A percentile compares a stretch with the other conserved stretches of the same genome.
phyloP scores from a whole-genome alignment of 2,329 filamentous ascomycete species.

The Penicillium sp. region DNA sequence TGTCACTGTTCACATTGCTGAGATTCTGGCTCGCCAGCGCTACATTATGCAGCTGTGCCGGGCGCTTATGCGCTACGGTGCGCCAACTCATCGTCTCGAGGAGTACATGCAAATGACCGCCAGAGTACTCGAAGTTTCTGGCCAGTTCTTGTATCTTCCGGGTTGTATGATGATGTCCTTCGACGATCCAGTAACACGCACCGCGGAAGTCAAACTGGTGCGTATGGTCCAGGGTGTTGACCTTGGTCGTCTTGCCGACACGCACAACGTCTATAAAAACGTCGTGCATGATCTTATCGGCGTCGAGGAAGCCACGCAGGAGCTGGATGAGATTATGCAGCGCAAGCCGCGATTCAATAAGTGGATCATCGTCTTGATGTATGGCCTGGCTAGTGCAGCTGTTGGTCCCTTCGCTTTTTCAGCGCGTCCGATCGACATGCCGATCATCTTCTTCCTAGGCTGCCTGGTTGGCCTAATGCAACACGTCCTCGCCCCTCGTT shows the following conservation, averaged over 20 bases:
- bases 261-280: constrained; percentile 55
- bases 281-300: constrained; percentile 55
- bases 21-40: constrained; percentile 77
- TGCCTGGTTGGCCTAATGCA: constrained; percentile 76
- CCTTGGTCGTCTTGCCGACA: constrained; percentile 50
- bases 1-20: constrained; percentile 66
- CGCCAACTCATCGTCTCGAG: constrained; percentile 89
- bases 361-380: constrained; percentile 66
- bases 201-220: constrained; percentile 53
- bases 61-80: constrained; percentile 88
- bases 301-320: constrained; percentile 51
- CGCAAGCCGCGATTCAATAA: constrained; percentile 60
- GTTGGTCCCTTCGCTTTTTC: constrained; percentile 84
- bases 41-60: constrained; percentile 86
- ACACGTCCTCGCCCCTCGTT: constrained; percentile 74
- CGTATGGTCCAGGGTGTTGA: constrained; percentile 50
- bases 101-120: constrained; percentile 91
- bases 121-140: constrained; percentile 83
- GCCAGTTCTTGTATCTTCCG: constrained; percentile 88
- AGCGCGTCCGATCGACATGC: constrained; percentile 77
- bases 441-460: constrained; percentile 76
- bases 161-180: constrained; percentile 97
- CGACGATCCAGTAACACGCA: constrained; percentile 58
- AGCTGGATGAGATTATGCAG: constrained; percentile 60
- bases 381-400: constrained; percentile 74